Evolutionary conservation across 352 stramenopile genomes (phyloP).

Genomic region (Pythium vanterpoolii): DNA sequence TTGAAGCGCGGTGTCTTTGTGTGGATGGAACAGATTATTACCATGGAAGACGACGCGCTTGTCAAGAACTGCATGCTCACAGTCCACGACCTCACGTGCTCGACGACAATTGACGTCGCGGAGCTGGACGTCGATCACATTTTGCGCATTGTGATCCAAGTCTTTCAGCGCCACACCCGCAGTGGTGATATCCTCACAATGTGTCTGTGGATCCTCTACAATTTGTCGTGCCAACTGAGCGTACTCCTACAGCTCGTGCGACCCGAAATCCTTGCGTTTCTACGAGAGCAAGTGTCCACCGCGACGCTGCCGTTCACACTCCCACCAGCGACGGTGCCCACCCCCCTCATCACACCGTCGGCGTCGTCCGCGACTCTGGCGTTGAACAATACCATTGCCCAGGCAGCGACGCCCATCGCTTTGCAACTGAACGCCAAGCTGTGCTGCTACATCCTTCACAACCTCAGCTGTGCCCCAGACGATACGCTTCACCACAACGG

Average conservation of each 20-base stretch:
- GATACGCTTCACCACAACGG: conserved; percentile 4
- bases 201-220: conserved; percentile 73
- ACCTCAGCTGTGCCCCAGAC: conserved; percentile 48
- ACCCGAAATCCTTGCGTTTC: conserved; percentile 52
- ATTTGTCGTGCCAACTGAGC: conserved; percentile 56
- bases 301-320: conserved; percentile 14
- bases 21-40: conserved; percentile 81
- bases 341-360: conserved; percentile 2
- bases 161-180: conserved; percentile 44
- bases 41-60: conserved; percentile 66
- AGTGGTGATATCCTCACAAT: conserved; percentile 56
- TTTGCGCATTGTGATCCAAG: conserved; percentile 60
- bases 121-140: conserved; percentile 65
- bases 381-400: no score
- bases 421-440: conserved; percentile 36
- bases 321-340: not conserved
- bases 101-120: conserved; percentile 41
- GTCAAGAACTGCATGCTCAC: conserved; percentile 79
- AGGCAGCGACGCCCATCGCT: not conserved
- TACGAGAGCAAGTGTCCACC: conserved; percentile 39
- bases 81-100: conserved; percentile 68
- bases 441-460: conserved; percentile 69
- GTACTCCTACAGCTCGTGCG: conserved; percentile 46
- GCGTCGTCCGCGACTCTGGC: no score
- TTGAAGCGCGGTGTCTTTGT: conserved; percentile 59